Evolutionary conservation across 2,329 filamentous ascomycete species (phyloP).

Genomic region (Plenodomus lindquistii): DNA sequence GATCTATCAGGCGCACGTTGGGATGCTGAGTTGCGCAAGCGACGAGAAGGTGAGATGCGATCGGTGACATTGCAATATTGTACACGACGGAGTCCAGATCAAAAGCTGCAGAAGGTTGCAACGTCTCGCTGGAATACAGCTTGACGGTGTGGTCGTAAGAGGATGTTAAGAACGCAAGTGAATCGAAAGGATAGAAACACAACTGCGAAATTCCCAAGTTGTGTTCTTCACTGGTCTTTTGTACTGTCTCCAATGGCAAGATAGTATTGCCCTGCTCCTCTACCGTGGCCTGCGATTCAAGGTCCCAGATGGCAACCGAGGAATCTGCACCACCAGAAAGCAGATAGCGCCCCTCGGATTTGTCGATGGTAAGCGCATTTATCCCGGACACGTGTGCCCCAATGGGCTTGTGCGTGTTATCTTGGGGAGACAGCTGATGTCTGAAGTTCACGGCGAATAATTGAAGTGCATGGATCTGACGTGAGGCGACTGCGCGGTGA

Average conservation of each 20-base stretch:
- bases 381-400: constrained; percentile 78
- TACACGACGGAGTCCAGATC: constrained; percentile 70
- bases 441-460: constrained; percentile 72
- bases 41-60: constrained; percentile 75
- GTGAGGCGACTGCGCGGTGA: constrained; percentile 66
- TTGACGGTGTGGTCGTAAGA: constrained; percentile 80
- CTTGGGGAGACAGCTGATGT: constrained; percentile 55
- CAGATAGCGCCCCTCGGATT: constrained; percentile 77
- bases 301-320: constrained; percentile 83
- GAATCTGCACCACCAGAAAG: constrained; percentile 86
- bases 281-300: constrained; percentile 56
- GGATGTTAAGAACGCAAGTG: constrained; percentile 73
- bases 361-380: constrained; percentile 77
- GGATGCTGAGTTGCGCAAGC: constrained; percentile 88
- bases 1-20: constrained; percentile 80
- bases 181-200: constrained; percentile 78
- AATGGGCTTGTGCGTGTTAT: constrained; percentile 44
- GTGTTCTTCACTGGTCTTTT: constrained; percentile 51
- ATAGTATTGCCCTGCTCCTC: constrained; percentile 21
- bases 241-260: constrained; percentile 32
- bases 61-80: constrained; percentile 75
- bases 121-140: constrained; percentile 69
- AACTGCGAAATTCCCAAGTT: constrained; percentile 76
- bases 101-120: constrained; percentile 67
- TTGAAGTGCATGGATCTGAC: constrained; percentile 70